Base-by-base conservation (phyloP, 306 rosid genomes). In the Senna tora region DNA sequence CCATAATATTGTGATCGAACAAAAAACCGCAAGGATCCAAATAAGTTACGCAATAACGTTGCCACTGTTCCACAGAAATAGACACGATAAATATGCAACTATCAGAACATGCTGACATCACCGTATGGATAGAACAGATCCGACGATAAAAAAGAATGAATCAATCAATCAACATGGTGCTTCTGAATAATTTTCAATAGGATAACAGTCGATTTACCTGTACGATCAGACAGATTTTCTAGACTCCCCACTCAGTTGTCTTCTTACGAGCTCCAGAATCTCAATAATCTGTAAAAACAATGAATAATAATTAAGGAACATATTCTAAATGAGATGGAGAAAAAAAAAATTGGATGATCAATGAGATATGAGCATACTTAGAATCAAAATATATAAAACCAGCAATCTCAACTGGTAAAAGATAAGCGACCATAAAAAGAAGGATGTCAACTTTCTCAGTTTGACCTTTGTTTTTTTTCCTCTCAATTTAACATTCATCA, bases 231-330 rank as follows among this genome's bases (percentile, higher is more conserved):
- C 80, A 47, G 65, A 47, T 64, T 67, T 84, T 39, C 56, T 86
- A 10, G 69, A 56, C 50, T 80, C 73, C 67, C 86, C 89, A 32
- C 63, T 75, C 77, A 94, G 76, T 80, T 89, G 88, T 82, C 88
- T 82, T 85, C 84, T 91, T 65, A 91, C 84, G 59, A 91, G 93
- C 87, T 87, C 84, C 90, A 94, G 81, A 79, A 80, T 81, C 69
- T 87, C 96, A 54, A 69, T 85, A 76, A 94, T 72, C 97, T 94
- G 86, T 78, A 73, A 78, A 36, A 69, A 51, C 6, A 55, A 75
- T 45, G n/a, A n/a, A n/a, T n/a, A n/a, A 67, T 56, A 71, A 73
- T 59, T 22, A 68, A 62, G 42, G 41, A 41, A 66, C 49, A 46
- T 3, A 53, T 43, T 69, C 19, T 43, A 21, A 16, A 20, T 42